phyloP scores from a whole-genome alignment of 2,329 filamentous ascomycete species.

The Trichoderma sp. region DNA sequence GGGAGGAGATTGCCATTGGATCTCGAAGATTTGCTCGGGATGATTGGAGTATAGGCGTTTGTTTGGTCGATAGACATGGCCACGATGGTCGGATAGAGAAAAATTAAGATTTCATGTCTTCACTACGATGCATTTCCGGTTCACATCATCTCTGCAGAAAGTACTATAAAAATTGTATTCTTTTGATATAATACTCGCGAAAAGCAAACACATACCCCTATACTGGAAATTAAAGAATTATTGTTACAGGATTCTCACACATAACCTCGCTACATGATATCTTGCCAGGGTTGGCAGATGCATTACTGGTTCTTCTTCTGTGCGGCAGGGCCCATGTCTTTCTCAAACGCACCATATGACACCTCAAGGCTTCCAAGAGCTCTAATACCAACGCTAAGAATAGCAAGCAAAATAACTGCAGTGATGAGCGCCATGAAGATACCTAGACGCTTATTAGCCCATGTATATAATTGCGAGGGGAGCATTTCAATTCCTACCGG shows the following conservation, averaged over 20 bases:
- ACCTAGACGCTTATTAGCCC: constrained; percentile 48
- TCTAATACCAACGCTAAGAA: constrained; percentile 74
- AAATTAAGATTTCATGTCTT: background rate
- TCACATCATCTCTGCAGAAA: background rate
- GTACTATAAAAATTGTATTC: background rate
- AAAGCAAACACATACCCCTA: constrained; percentile 1
- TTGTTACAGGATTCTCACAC: constrained; percentile 20
- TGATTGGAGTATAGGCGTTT: constrained; percentile 15
- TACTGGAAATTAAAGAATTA: background rate
- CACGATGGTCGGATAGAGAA: background rate
- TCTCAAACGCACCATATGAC: constrained; percentile 92
- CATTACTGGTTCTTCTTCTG: constrained; percentile 67
- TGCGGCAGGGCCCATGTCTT: constrained; percentile 85
- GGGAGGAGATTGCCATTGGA: background rate
- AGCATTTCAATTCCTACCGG: constrained; percentile 52
- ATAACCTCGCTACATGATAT: background rate
- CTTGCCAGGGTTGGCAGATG: background rate
- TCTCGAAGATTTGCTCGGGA: background rate
- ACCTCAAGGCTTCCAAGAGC: constrained; percentile 81
- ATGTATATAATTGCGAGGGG: background rate
- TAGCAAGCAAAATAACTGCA: constrained; percentile 67
- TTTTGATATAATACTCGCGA: background rate
- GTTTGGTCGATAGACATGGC: background rate
- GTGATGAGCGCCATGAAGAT: constrained; percentile 84
- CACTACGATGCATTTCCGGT: background rate